These are phyloP conservation scores for Saccharum spontaneum DNA, from an alignment of 176 grass and related monocot genomes.

Conservation along the genomic window DNA sequence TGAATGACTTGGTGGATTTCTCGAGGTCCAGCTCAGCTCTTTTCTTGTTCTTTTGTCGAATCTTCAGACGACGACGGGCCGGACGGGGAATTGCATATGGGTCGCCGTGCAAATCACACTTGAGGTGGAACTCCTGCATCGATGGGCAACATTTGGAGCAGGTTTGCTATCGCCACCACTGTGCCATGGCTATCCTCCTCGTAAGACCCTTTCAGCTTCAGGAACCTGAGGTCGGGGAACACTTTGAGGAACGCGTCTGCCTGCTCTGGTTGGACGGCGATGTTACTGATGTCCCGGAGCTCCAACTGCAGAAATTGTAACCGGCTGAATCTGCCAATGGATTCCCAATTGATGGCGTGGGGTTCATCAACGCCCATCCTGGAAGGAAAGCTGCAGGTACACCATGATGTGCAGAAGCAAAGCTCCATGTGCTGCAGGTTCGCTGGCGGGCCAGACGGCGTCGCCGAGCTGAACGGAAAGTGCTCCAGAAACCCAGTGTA, in stretches of 20 bases:
- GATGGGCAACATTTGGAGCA: not conserved
- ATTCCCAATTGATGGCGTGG: not conserved
- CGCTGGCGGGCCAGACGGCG: not conserved
- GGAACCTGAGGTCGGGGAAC: not conserved
- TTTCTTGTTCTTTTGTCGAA: no score
- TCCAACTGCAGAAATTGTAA: not conserved
- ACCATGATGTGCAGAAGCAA: not conserved
- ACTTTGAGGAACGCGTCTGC: not conserved
- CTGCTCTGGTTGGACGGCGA: not conserved
- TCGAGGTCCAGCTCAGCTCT: no score
- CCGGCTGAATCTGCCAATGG: not conserved
- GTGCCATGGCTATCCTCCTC: not conserved
- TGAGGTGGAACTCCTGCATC: not conserved
- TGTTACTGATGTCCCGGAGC: not conserved
- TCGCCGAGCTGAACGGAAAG: no score
- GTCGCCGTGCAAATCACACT: not conserved
- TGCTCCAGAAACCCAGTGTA: not conserved
- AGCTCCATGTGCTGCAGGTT: not conserved
- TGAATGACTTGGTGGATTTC: not conserved
- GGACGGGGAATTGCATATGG: fast-evolving
- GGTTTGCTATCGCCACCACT: not conserved
- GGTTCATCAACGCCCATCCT: not conserved
- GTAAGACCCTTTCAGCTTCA: not conserved
- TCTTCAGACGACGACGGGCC: no score
- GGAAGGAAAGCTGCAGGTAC: not conserved